These are phyloP conservation scores for Brassica carinata DNA, from an alignment of 345 rosid species.

Conservation along the genomic window DNA sequence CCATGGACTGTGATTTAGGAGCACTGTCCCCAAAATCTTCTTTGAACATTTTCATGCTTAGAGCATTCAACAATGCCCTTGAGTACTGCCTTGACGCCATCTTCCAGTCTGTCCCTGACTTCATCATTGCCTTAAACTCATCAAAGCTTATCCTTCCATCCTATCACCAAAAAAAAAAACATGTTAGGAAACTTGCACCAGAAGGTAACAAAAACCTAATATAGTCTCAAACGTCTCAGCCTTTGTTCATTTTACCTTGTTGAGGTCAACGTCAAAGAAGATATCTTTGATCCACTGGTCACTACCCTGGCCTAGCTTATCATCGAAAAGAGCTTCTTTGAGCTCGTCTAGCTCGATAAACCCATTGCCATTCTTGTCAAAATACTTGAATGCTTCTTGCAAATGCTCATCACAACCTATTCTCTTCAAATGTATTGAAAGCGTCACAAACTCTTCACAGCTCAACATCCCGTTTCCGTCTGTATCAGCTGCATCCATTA, in stretches of 20 bases:
- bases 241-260: slow-evolving; percentile 54
- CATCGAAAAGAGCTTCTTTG: slow-evolving; percentile 61
- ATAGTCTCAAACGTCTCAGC: neutral
- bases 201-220: neutral
- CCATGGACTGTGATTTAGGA: slow-evolving; percentile 42
- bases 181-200: neutral
- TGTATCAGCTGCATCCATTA: slow-evolving; percentile 79
- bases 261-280: slow-evolving; percentile 74
- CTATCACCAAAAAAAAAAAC: slow-evolving; percentile 37
- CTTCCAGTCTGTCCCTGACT: slow-evolving; percentile 81
- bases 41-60: slow-evolving; percentile 76
- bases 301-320: slow-evolving; percentile 45
- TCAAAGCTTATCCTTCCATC: slow-evolving; percentile 83
- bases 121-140: slow-evolving; percentile 92
- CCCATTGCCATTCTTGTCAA: slow-evolving; percentile 69
- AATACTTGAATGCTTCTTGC: slow-evolving; percentile 59
- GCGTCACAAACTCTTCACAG: slow-evolving; percentile 81
- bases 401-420: slow-evolving; percentile 70
- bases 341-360: slow-evolving; percentile 79
- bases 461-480: slow-evolving; percentile 73
- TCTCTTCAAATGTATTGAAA: slow-evolving; percentile 72
- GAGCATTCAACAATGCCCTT: slow-evolving; percentile 72
- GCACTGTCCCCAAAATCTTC: slow-evolving; percentile 39
- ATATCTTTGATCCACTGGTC: slow-evolving; percentile 75
- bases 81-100: slow-evolving; percentile 97